phyloP scores from a whole-genome alignment of 306 rosid genomes.

The Trifolium repens region DNA sequence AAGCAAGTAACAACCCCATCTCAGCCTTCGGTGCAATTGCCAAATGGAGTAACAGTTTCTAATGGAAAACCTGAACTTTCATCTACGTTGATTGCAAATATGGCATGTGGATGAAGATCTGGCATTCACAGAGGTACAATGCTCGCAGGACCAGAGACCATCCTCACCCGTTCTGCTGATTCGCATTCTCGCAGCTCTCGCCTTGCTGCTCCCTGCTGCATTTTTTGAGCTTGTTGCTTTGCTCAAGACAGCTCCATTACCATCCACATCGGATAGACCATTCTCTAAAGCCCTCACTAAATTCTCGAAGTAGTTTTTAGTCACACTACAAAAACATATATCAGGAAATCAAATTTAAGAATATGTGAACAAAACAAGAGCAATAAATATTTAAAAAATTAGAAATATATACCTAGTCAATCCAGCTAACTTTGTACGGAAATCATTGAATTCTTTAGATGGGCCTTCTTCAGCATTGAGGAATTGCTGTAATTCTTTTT shows the following conservation, averaged over 20 bases:
- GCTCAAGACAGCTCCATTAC: conserved; percentile 52
- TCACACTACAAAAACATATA: conserved; percentile 50
- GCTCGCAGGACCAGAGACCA: conserved; percentile 49
- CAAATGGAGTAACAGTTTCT: conserved; percentile 1
- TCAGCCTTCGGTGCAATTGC: conserved; percentile 20
- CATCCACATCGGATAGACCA: conserved; percentile 60
- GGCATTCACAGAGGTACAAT: conserved; percentile 51
- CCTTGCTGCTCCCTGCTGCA: conserved; percentile 54
- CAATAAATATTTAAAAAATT: not conserved
- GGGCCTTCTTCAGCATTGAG: conserved; percentile 62
- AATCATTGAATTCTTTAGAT: conserved; percentile 73
- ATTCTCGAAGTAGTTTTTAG: conserved; percentile 58
- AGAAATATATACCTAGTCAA: conserved; percentile 56
- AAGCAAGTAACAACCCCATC: not conserved
- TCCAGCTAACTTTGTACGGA: conserved; percentile 84
- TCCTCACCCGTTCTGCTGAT: conserved; percentile 43
- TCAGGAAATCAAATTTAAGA: conserved; percentile 17
- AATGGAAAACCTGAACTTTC: conserved; percentile 31
- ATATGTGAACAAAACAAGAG: conserved; percentile 19
- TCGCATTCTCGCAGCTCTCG: conserved; percentile 52
- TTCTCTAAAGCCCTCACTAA: conserved; percentile 69
- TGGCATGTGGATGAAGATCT: conserved; percentile 45
- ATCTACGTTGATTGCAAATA: conserved; percentile 52
- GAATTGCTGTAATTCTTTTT: conserved; percentile 69
- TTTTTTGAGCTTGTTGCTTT: conserved; percentile 54